Base-by-base conservation (phyloP, 371 early-diverging fungal genomes). In the Circinella umbellata region DNA sequence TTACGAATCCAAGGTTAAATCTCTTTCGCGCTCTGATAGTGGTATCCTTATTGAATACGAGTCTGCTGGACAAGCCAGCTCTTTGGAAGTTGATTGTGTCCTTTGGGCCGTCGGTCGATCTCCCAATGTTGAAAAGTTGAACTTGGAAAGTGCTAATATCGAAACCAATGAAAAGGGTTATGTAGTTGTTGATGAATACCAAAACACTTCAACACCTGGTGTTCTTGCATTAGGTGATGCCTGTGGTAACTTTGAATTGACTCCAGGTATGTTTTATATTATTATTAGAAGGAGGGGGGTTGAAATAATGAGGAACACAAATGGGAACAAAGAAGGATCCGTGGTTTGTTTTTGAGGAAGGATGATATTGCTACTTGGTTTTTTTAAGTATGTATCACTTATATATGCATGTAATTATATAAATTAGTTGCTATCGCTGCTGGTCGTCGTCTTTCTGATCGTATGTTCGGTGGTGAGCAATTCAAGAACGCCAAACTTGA, bases 141-240 rank as follows among this genome's bases (percentile, higher is more conserved):
- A 92, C 63, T 70, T 96, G 49, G 91, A 83, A 1, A 82, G 78
- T 18, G 88, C 86, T 15, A 91, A 88, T 11, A 85, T 97, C 37
- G 84, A 87, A 68, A 64, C 84, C 14, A 81, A 90, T 69, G 78
- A 79, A n/a, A 80, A 84, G 27, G 93, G 94, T 0, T 90, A 89
- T 75, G 90, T 98, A 67, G 76, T 84, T 36, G 90, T 89, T 7
- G 93, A 98, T 75, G 96, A 95, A 69, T 96, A 82, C 81, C 98
- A 98, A 81, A 87, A 94, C 69, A 99, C 99, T 2, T 76, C 67
- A n/a, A 75, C 76, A 3, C 71, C 79, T 6, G 88, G 91, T 34
- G 82, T 99, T 18, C 95, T 91, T 81, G 94, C 98, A 9, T 83
- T 99, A 9, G 99, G 99, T 61, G 99, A 99, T 80, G 94, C 97